A percentile compares a stretch with the other conserved stretches of the same genome.
Evolutionary conservation across 2,329 filamentous ascomycete genomes (phyloP).

Genomic region (Colletotrichum sp.): DNA sequence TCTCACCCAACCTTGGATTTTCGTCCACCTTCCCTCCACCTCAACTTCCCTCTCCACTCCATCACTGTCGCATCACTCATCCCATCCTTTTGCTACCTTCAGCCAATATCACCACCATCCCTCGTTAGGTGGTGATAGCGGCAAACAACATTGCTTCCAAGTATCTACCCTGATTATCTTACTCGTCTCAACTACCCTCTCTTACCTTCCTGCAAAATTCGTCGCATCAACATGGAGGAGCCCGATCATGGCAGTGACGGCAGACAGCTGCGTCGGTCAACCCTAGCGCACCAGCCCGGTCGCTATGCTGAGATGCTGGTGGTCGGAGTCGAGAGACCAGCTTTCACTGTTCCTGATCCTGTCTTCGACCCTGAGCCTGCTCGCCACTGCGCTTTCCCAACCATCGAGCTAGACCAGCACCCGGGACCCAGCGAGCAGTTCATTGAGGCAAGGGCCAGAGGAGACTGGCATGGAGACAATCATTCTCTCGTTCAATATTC

Average conservation of each 20-base stretch:
- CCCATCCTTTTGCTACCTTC: background rate
- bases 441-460: background rate
- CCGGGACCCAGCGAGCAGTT: slow-evolving; percentile 14
- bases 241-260: background rate
- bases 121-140: background rate
- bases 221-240: background rate
- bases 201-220: background rate
- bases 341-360: slow-evolving; percentile 23
- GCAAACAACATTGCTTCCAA: background rate
- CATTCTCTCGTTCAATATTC: background rate
- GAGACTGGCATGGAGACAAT: background rate
- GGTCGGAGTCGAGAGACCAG: background rate
- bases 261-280: background rate
- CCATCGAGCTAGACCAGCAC: slow-evolving; percentile 26
- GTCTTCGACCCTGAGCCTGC: slow-evolving; percentile 29
- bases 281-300: slow-evolving; percentile 17
- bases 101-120: background rate
- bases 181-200: background rate
- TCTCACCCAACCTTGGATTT: background rate
- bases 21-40: background rate
- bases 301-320: slow-evolving; percentile 27
- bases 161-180: background rate
- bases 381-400: slow-evolving; percentile 26
- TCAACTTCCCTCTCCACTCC: background rate
- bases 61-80: background rate